Evolutionary conservation across 2,329 filamentous ascomycete species (phyloP).

Genomic region (Fusarium pininemorale): DNA sequence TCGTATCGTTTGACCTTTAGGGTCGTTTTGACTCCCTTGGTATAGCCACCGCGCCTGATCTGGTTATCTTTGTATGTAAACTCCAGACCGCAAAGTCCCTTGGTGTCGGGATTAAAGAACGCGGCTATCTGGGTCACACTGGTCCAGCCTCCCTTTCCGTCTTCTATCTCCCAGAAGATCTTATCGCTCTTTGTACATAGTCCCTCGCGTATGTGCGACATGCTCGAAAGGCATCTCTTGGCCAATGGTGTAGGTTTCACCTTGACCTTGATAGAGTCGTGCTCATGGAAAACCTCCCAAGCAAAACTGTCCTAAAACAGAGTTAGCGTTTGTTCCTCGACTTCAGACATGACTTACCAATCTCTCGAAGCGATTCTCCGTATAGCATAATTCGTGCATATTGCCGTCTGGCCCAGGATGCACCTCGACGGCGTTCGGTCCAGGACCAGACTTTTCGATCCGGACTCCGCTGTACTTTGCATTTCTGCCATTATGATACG

Average conservation of each 20-base stretch:
- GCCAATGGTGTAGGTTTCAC: not conserved
- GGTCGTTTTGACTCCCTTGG: no score
- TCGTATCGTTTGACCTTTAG: no score
- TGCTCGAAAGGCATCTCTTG: not conserved
- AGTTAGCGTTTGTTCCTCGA: no score
- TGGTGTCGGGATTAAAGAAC: not conserved
- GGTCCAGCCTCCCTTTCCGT: not conserved
- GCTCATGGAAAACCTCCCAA: no score
- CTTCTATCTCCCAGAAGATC: conserved; percentile 3
- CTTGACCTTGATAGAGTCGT: no score
- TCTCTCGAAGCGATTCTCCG: not conserved
- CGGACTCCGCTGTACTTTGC: not conserved
- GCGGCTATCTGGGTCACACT: not conserved
- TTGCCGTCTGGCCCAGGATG: not conserved
- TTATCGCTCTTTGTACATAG: not conserved
- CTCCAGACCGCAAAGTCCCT: not conserved
- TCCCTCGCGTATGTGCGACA: accelerated
- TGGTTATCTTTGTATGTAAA: not conserved
- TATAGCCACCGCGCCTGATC: not conserved
- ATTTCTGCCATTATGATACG: no score
- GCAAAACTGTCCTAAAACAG: no score
- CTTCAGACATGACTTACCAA: not conserved
- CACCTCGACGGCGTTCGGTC: not conserved
- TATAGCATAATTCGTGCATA: not conserved
- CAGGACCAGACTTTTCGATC: not conserved